These are phyloP conservation scores for Porodaedalea pini DNA, from an alignment of 1,284 basidiomycete genomes.

Conservation along the genomic window DNA sequence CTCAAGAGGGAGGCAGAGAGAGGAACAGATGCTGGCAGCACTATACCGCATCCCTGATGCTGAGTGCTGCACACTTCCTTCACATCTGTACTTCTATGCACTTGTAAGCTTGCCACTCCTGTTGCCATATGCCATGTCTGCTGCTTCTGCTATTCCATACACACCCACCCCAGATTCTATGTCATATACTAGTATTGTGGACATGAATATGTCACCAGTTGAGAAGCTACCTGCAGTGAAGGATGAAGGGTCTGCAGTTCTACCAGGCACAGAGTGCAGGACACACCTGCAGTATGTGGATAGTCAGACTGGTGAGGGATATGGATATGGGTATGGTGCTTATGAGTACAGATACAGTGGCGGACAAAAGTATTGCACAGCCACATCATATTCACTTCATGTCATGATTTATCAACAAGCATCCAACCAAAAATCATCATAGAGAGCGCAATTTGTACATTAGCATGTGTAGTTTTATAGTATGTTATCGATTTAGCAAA, in stretches of 20 bases:
- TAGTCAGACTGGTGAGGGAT: neutral
- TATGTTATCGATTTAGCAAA: no score
- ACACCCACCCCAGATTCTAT: neutral
- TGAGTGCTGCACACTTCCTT: slow-evolving; percentile 44
- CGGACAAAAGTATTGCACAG: no score
- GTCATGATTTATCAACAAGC: no score
- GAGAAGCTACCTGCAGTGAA: slow-evolving; percentile 29
- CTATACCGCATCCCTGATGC: slow-evolving; percentile 55
- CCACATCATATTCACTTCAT: no score
- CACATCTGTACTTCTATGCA: slow-evolving; percentile 75
- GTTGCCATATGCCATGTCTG: neutral
- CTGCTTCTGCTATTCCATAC: no score
- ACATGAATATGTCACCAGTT: slow-evolving; percentile 29
- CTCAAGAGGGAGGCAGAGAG: slow-evolving; percentile 33
- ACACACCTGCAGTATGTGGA: slow-evolving; percentile 48
- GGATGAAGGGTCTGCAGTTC: slow-evolving; percentile 25
- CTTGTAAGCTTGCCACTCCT: slow-evolving; percentile 60
- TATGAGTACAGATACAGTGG: neutral
- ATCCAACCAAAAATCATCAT: no score
- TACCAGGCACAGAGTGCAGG: slow-evolving; percentile 41
- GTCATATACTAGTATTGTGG: neutral
- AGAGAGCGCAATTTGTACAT: no score
- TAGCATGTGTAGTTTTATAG: no score
- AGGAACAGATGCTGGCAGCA: slow-evolving; percentile 62
- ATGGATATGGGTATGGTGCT: slow-evolving; percentile 3